Percentiles rank a stretch among this genome's conserved stretches.
Conservation (phyloP, 139 green algal species). For the Nannochloris sp. region DNA sequence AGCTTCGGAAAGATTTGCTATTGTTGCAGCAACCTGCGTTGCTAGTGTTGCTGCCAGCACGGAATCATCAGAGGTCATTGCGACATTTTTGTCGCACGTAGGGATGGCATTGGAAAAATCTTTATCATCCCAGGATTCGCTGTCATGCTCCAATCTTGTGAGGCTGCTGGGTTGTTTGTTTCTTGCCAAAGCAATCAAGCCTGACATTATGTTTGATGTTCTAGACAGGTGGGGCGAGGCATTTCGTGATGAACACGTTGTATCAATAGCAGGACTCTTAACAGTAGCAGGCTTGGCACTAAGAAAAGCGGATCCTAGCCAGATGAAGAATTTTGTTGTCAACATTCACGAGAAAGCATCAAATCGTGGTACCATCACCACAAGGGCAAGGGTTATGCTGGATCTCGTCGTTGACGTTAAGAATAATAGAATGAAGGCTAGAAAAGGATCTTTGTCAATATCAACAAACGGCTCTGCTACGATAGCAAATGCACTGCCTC, state of each 20-base stretch:
- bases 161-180: constrained; percentile 48
- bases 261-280: constrained; percentile 46
- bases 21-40: constrained; percentile 54
- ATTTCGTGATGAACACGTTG: constrained; percentile 58
- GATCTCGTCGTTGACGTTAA: constrained; percentile 80
- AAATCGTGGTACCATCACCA: constrained; percentile 33
- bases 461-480: neutral
- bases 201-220: constrained; percentile 43
- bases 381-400: constrained; percentile 58
- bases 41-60: constrained; percentile 41
- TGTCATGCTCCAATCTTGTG: constrained; percentile 50
- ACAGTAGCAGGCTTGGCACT: constrained; percentile 49
- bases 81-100: constrained; percentile 40
- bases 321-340: constrained; percentile 74
- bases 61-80: constrained; percentile 37
- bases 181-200: constrained; percentile 35
- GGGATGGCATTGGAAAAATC: constrained; percentile 28
- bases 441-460: neutral
- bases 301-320: constrained; percentile 50
- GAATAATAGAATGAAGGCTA: constrained; percentile 54
- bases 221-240: constrained; percentile 21
- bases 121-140: neutral
- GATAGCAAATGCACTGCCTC: constrained; percentile 24
- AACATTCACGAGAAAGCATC: constrained; percentile 46
- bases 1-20: constrained; percentile 61